phyloP scores from a whole-genome alignment of 1,284 basidiomycete genomes.

The Chalciporus sp. region DNA sequence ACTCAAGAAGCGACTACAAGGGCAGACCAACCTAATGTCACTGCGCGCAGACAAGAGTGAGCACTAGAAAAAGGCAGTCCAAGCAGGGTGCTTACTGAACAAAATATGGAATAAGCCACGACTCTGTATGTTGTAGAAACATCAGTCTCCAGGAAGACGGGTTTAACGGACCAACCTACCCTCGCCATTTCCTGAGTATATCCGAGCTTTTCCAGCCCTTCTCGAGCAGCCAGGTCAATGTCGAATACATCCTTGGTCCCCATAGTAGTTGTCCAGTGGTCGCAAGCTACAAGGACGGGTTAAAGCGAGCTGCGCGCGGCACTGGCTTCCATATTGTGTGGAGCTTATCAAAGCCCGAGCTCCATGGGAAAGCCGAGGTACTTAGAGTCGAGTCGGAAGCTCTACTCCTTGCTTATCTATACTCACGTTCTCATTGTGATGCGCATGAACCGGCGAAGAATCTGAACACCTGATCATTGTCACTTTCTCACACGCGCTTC shows the following conservation, averaged over 20 bases:
- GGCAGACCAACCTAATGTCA: slow-evolving; percentile 45
- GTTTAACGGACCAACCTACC: slow-evolving; percentile 31
- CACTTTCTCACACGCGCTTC: no score
- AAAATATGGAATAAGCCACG: slow-evolving; percentile 48
- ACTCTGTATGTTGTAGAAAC: slow-evolving; percentile 33
- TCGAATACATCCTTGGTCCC: slow-evolving; percentile 9
- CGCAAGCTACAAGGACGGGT: neutral
- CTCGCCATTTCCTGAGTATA: slow-evolving; percentile 53
- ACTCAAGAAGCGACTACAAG: neutral
- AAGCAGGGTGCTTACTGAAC: slow-evolving; percentile 46
- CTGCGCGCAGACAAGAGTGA: slow-evolving; percentile 28
- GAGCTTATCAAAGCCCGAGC: neutral
- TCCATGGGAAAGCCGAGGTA: neutral
- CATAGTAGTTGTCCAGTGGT: slow-evolving; percentile 10
- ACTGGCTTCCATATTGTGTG: neutral
- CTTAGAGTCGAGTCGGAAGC: no score
- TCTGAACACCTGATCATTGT: neutral
- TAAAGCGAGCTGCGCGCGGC: neutral
- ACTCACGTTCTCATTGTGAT: neutral
- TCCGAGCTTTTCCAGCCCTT: slow-evolving; percentile 47
- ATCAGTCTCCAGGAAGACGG: neutral
- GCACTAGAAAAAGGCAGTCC: neutral
- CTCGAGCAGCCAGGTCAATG: slow-evolving; percentile 26
- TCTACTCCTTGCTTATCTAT: neutral
- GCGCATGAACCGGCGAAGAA: neutral